Evolutionary conservation across 2,329 filamentous ascomycete genomes (phyloP).

Genomic region (Talaromyces sp.): DNA sequence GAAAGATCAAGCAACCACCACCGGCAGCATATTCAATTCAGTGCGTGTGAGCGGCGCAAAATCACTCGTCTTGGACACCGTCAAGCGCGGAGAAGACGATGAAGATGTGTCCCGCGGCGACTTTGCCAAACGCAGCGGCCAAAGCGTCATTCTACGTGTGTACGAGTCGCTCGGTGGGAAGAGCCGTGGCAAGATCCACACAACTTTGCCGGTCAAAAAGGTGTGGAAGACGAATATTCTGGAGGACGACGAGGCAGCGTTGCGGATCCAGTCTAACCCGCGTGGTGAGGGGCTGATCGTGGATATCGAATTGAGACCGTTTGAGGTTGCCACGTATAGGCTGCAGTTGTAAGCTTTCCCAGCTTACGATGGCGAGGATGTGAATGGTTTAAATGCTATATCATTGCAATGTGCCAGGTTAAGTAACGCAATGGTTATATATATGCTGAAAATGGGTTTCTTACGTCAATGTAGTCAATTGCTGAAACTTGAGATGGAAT

Average conservation of each 20-base stretch:
- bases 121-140: slow-evolving; percentile 61
- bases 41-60: slow-evolving; percentile 62
- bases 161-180: slow-evolving; percentile 87
- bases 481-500: neutral
- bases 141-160: slow-evolving; percentile 75
- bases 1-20: slow-evolving; percentile 23
- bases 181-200: slow-evolving; percentile 64
- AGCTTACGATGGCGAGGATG: neutral
- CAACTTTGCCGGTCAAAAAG: slow-evolving; percentile 64
- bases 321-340: slow-evolving; percentile 79
- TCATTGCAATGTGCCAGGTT: neutral
- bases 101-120: slow-evolving; percentile 59
- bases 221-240: slow-evolving; percentile 81
- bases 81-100: slow-evolving; percentile 92
- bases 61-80: slow-evolving; percentile 74
- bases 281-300: slow-evolving; percentile 40
- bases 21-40: slow-evolving; percentile 39
- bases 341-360: slow-evolving; percentile 46
- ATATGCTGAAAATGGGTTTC: neutral
- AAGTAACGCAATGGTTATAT: neutral
- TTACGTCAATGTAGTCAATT: neutral
- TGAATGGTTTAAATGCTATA: neutral
- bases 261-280: slow-evolving; percentile 42
- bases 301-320: slow-evolving; percentile 64
- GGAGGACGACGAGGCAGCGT: slow-evolving; percentile 74